These are phyloP conservation scores for Pseudoneurospora amorphoporcata DNA, from an alignment of 495 filamentous ascomycete species.

Conservation along the genomic window DNA sequence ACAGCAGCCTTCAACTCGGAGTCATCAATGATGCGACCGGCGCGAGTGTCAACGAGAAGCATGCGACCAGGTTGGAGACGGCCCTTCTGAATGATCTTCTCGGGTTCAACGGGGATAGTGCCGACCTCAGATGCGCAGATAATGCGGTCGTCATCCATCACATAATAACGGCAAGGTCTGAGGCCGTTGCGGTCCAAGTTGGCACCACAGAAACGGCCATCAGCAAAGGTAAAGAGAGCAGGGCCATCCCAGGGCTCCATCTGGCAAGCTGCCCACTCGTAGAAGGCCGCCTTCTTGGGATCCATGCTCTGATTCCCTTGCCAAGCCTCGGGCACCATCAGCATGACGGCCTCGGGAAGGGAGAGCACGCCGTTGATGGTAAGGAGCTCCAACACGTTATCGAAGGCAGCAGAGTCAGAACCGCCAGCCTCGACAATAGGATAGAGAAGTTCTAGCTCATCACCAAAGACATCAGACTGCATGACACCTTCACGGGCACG, in stretches of 20 bases:
- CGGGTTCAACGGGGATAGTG: slow-evolving; percentile 84
- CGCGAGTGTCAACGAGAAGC: slow-evolving; percentile 92
- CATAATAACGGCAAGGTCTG: slow-evolving; percentile 94
- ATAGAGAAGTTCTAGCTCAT: slow-evolving; percentile 84
- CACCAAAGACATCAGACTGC: slow-evolving; percentile 84
- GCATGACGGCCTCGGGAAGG: slow-evolving; percentile 94
- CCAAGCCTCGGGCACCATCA: slow-evolving; percentile 99
- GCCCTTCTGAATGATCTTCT: slow-evolving; percentile 88
- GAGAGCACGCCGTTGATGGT: slow-evolving; percentile 96
- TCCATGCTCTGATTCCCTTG: slow-evolving; percentile 91
- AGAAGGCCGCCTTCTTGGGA: slow-evolving; percentile 93
- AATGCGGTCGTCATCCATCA: slow-evolving; percentile 96
- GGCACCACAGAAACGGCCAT: slow-evolving; percentile 95
- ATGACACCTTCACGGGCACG: slow-evolving; percentile 93
- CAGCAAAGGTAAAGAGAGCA: slow-evolving; percentile 95
- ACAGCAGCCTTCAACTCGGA: slow-evolving; percentile 87
- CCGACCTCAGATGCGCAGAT: slow-evolving; percentile 98
- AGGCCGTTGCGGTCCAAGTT: slow-evolving; percentile 98
- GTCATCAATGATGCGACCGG: slow-evolving; percentile 94
- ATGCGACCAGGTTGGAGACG: slow-evolving; percentile 94
- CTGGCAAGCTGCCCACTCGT: slow-evolving; percentile 98
- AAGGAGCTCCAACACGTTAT: slow-evolving; percentile 93
- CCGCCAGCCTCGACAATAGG: slow-evolving; percentile 96
- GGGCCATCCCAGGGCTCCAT: slow-evolving; percentile 99
- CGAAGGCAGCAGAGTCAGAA: slow-evolving; percentile 96